Conservation (phyloP, 352 stramenopile species). For the Globisporangium perplexum region DNA sequence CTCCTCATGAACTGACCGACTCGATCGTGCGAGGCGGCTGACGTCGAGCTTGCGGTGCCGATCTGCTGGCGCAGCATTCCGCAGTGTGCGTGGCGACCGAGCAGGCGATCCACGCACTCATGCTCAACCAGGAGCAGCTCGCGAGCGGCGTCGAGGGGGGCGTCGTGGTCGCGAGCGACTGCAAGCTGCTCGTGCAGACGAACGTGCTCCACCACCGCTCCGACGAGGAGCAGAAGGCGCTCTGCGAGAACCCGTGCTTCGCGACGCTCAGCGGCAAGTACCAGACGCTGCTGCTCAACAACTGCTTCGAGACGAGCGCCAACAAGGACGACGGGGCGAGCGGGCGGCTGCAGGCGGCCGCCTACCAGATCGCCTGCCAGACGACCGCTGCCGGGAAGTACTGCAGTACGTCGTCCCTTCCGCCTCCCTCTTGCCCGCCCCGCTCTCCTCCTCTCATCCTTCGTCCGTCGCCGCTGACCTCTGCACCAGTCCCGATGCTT, state of each 20-base stretch:
- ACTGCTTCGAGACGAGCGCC: conserved; percentile 46
- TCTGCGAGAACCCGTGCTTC: conserved; percentile 69
- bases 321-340: conserved; percentile 55
- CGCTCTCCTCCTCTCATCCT: neutral
- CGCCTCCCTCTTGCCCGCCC: too few relatives aligned
- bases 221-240: conserved; percentile 47
- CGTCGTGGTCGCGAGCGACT: conserved; percentile 39
- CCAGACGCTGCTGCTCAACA: conserved; percentile 50
- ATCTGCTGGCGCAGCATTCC: conserved; percentile 27
- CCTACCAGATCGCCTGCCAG: conserved; percentile 75
- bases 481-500: conserved; percentile 44
- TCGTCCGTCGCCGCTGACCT: neutral
- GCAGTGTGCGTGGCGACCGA: conserved; percentile 39
- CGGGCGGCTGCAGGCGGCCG: conserved; percentile 40
- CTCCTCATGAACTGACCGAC: too few relatives aligned
- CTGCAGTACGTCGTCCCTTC: conserved; percentile 61
- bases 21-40: neutral
- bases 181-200: conserved; percentile 49
- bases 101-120: conserved; percentile 36
- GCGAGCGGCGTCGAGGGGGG: conserved; percentile 58
- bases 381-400: conserved; percentile 48
- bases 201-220: conserved; percentile 47
- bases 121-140: conserved; percentile 54
- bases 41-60: neutral
- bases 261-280: conserved; percentile 51